These are phyloP conservation scores for Sphagnum tenellum DNA, from an alignment of 225 moss, liverwort and hornwort genomes.

Conservation along the genomic window DNA sequence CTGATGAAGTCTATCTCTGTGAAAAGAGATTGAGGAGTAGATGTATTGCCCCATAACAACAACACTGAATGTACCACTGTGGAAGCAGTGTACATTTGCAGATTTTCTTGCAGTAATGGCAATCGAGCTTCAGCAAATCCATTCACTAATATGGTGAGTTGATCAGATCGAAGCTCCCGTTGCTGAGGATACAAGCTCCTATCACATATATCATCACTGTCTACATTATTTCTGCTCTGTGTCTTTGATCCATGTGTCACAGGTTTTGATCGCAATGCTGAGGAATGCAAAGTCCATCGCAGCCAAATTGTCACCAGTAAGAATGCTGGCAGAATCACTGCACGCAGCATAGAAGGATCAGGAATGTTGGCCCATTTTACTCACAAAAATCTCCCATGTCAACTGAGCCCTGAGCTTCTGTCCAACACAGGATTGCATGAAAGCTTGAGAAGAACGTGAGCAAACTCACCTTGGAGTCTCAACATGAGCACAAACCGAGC, in stretches of 20 bases:
- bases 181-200: slow-evolving; percentile 49
- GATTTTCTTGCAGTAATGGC: slow-evolving; percentile 40
- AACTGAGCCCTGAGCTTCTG: no score
- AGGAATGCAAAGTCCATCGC: slow-evolving; percentile 15
- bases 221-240: slow-evolving; percentile 2
- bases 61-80: slow-evolving; percentile 64
- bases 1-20: slow-evolving; percentile 27
- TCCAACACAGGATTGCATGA: no score
- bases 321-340: slow-evolving; percentile 23
- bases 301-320: slow-evolving; percentile 27
- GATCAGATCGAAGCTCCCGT: slow-evolving; percentile 53
- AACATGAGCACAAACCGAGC: no score
- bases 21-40: slow-evolving; percentile 48
- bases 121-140: slow-evolving; percentile 80
- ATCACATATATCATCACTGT: slow-evolving; percentile 30
- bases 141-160: slow-evolving; percentile 76
- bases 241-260: background rate
- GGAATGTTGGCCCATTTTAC: no score
- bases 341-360: background rate
- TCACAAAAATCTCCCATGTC: no score
- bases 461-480: no score
- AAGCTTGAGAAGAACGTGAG: no score
- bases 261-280: background rate
- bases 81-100: slow-evolving; percentile 50
- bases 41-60: slow-evolving; percentile 85